Base-by-base conservation (phyloP, 2,329 filamentous ascomycete species). In the Ploettnerulaceae sp. region DNA sequence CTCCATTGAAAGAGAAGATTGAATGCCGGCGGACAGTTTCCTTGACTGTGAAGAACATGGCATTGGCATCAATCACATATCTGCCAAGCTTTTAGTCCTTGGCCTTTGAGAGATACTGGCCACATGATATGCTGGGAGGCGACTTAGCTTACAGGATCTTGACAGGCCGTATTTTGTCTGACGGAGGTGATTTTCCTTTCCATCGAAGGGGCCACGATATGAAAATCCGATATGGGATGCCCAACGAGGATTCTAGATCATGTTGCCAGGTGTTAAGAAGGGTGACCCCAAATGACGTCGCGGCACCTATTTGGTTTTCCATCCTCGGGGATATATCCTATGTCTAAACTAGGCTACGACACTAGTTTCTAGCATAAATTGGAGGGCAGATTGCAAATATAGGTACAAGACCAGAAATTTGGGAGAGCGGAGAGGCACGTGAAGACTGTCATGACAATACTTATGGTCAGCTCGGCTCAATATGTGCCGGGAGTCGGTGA, bases 151-250 rank as follows among this genome's bases (percentile, higher is more conserved):
- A 40, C 37, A 40, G 28, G 5, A 40, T 26, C 7, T 40, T 40
- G 25, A 26, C 37, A n/a, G n/a, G n/a, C n/a, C n/a, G n/a, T n/a
- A n/a, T 40, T 31, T 40, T 26, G 28, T 40, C 31, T 26, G 25
- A 1, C 17, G 7, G 17, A 40, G 31, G 15, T 40, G 25, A 3
- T 26, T 26, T 3, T 40, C 37, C 11, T 14, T 29, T 40, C 37
- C 37, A 40, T 25, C 20, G 25, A 14, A 40, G 6, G 5, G 37
- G 37, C 7, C 31, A 40, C 7, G 37, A 21, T 24, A 40, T 40
- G n/a, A 40, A 18, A 26, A 40, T 40, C 11, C 21, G 37, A 26
- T 40, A 40, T 7, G 28, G 28, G 12, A 40, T 18, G 4, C 37
- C 37, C 7, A n/a, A 14, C 5, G 37, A 40, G 3, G 37, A 29